Percentiles rank a stretch among this genome's conserved stretches.
phyloP scores from a whole-genome alignment of 2,329 filamentous ascomycete genomes.

The Verticillium longisporum region DNA sequence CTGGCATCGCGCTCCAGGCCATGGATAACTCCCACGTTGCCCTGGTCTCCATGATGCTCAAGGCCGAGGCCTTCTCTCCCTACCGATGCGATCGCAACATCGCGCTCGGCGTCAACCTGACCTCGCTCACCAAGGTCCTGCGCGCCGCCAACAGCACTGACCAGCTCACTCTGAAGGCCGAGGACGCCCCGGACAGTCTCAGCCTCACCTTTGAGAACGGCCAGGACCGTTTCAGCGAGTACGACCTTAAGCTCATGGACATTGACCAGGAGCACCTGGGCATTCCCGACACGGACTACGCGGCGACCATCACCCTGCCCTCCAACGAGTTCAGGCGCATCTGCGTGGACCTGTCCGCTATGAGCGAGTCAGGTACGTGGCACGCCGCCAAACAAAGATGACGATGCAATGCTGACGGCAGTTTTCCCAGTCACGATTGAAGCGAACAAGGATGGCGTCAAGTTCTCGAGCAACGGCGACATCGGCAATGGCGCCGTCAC shows the following conservation, averaged over 20 bases:
- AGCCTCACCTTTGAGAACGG: constrained; percentile 94
- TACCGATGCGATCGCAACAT: constrained; percentile 99
- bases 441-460: constrained; percentile 93
- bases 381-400: not conserved
- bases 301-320: constrained; percentile 85
- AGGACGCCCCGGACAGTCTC: constrained; percentile 91
- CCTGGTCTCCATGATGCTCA: constrained; percentile 97
- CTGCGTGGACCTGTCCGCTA: constrained; percentile 80
- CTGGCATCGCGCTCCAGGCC: constrained; percentile 92
- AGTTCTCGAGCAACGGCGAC: constrained; percentile 88
- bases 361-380: constrained; percentile 87
- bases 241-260: constrained; percentile 99
- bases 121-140: constrained; percentile 93
- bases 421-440: constrained; percentile 73
- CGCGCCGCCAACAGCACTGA: constrained; percentile 92
- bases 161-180: constrained; percentile 91
- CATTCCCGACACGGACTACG: constrained; percentile 98
- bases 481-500: constrained; percentile 95
- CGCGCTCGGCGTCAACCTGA: constrained; percentile 93
- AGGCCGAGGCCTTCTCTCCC: constrained; percentile 86
- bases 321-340: constrained; percentile 88
- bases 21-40: constrained; percentile 99
- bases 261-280: constrained; percentile 99
- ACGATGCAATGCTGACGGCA: constrained; percentile 8
- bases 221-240: constrained; percentile 91